Percentiles rank a stretch among this genome's conserved stretches.
Conservation (phyloP, 495 filamentous ascomycete genomes). For the Daldinia vernicosa region DNA sequence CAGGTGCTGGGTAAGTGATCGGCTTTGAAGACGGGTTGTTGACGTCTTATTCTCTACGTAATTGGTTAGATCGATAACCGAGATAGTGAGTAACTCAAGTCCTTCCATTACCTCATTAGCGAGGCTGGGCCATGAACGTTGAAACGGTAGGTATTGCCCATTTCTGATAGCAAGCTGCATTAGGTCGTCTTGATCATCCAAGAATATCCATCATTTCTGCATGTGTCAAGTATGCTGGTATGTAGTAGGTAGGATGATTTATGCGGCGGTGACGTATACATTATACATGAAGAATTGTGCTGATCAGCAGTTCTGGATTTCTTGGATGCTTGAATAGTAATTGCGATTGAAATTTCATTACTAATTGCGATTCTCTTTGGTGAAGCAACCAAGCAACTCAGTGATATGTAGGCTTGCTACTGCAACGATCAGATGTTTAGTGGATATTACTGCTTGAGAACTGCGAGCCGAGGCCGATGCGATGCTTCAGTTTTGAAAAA, state of each 20-base stretch:
- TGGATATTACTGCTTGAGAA: slow-evolving; percentile 25
- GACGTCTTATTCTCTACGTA: slow-evolving; percentile 25
- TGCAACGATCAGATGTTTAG: slow-evolving; percentile 24
- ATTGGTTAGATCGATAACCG: slow-evolving; percentile 38
- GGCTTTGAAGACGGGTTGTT: slow-evolving; percentile 21
- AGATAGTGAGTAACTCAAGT: slow-evolving; percentile 25
- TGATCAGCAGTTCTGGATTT: slow-evolving; percentile 2
- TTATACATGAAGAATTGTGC: not conserved
- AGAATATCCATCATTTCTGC: no score
- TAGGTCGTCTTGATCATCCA: slow-evolving; percentile 15
- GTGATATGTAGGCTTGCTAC: slow-evolving; percentile 5
- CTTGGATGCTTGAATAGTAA: slow-evolving; percentile 4
- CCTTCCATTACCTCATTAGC: slow-evolving; percentile 28
- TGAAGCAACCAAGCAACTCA: slow-evolving; percentile 13
- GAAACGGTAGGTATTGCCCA: slow-evolving; percentile 27
- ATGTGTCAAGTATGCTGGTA: no score
- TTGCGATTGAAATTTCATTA: slow-evolving; percentile 14
- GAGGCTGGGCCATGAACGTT: slow-evolving; percentile 39
- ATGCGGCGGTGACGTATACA: slow-evolving; percentile 28
- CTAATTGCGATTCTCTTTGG: slow-evolving; percentile 22
- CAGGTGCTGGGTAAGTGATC: slow-evolving; percentile 33
- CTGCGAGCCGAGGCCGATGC: slow-evolving; percentile 18
- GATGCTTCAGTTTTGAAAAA: slow-evolving; percentile 29
- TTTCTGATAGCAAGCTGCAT: slow-evolving; percentile 20
- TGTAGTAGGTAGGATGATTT: slow-evolving; percentile 7